phyloP scores from a whole-genome alignment of 441 rosid genomes.

The Mallotus repandus region DNA sequence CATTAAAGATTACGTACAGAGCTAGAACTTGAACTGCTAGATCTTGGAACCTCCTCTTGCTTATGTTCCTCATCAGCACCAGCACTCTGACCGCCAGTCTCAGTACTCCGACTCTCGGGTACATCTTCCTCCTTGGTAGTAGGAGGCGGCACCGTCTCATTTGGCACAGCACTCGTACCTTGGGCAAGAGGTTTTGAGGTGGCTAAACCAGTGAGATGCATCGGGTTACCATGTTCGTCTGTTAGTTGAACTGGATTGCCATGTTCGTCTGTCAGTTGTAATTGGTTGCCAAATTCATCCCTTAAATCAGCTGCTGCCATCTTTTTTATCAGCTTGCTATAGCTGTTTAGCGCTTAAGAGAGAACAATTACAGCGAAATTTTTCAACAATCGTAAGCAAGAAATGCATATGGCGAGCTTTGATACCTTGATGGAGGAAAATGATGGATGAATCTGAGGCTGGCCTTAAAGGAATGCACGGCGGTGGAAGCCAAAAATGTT shows the following conservation, averaged over 20 bases:
- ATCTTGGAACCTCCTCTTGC: conserved; percentile 37
- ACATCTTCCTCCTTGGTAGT: background rate
- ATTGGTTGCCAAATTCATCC: conserved; percentile 65
- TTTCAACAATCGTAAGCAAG: too few species aligned
- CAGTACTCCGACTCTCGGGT: background rate
- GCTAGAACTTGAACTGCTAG: conserved; percentile 57
- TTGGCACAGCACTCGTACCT: background rate
- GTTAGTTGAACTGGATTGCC: conserved; percentile 67
- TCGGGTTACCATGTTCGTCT: conserved; percentile 66
- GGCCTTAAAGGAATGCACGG: background rate
- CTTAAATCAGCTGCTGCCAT: conserved; percentile 48
- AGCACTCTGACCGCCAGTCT: background rate
- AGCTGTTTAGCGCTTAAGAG: too few species aligned
- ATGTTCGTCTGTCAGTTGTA: conserved; percentile 54
- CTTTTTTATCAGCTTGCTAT: background rate
- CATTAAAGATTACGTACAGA: conserved; percentile 30
- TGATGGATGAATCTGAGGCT: too few species aligned
- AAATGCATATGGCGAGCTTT: too few species aligned
- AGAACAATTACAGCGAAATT: too few species aligned
- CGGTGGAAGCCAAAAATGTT: background rate
- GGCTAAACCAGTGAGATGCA: conserved; percentile 60
- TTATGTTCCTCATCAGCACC: conserved; percentile 14
- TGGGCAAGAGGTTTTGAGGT: conserved; percentile 16
- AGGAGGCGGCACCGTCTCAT: conserved; percentile 12
- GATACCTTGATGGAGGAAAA: too few species aligned